These are phyloP conservation scores for Bertia moriformis DNA, from an alignment of 2,329 filamentous ascomycete genomes.

Conservation along the genomic window DNA sequence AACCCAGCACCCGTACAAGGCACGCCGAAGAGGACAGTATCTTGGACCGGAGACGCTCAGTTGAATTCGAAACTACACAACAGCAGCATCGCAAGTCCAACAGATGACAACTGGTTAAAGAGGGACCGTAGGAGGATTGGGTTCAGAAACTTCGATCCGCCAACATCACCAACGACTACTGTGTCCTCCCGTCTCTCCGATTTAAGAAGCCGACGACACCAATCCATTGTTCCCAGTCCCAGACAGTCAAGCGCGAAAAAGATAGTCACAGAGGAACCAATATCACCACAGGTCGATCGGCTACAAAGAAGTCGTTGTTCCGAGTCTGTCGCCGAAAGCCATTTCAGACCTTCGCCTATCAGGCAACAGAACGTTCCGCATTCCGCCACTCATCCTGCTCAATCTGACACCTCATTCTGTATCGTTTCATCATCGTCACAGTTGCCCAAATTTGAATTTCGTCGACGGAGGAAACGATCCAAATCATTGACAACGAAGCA, in stretches of 20 bases:
- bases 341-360: too few species aligned
- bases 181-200: neutral
- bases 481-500: too few species aligned
- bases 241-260: too few species aligned
- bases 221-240: neutral
- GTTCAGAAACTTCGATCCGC: slow-evolving; percentile 14
- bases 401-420: slow-evolving; percentile 10
- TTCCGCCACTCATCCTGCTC: too few species aligned
- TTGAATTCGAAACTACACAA: too few species aligned
- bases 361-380: too few species aligned
- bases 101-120: neutral
- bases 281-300: too few species aligned
- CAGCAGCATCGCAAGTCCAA: neutral
- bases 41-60: neutral
- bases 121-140: neutral
- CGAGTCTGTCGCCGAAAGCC: too few species aligned
- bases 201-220: neutral
- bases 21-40: neutral
- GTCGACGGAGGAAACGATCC: slow-evolving; percentile 8
- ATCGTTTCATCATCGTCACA: slow-evolving; percentile 18
- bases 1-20: too few species aligned
- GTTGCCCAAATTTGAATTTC: slow-evolving; percentile 21
- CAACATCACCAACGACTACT: slow-evolving; percentile 7
- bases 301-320: too few species aligned
- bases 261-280: too few species aligned